phyloP scores from a whole-genome alignment of 208 protist species.

The Borovskyia barvae region DNA sequence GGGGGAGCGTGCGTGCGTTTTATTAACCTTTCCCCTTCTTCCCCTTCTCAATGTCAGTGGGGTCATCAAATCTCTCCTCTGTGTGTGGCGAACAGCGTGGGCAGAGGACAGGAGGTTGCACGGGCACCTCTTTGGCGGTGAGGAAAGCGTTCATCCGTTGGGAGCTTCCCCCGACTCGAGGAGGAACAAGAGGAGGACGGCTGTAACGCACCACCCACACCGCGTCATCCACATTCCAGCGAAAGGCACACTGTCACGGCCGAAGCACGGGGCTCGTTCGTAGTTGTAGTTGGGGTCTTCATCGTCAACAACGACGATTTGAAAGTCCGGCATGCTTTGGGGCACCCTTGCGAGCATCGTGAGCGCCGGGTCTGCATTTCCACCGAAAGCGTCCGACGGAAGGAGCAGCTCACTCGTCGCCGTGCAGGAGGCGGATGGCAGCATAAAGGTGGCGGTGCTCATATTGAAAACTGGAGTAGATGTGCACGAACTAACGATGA shows the following conservation, averaged over 20 bases:
- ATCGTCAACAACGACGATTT: conserved; percentile 50
- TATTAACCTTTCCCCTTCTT: too few relatives aligned
- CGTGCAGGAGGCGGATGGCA: conserved; percentile 12
- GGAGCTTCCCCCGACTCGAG: too few relatives aligned
- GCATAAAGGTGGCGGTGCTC: conserved; percentile 7
- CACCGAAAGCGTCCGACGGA: conserved; percentile 30
- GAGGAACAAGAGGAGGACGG: conserved; percentile 2
- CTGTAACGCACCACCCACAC: too few relatives aligned
- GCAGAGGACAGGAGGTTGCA: too few relatives aligned
- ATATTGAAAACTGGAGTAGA: conserved; percentile 39
- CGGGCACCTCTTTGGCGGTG: too few relatives aligned
- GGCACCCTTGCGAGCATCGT: conserved; percentile 25
- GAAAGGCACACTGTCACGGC: conserved; percentile 10
- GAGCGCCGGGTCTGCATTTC: conserved; percentile 20
- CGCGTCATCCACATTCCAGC: too few relatives aligned
- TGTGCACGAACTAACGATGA: conserved; percentile 31
- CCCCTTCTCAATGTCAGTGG: too few relatives aligned
- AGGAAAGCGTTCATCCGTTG: too few relatives aligned
- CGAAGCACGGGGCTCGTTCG: conserved; percentile 43
- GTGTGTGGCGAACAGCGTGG: too few relatives aligned
- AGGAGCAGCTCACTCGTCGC: conserved; percentile 30
- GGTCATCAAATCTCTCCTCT: too few relatives aligned
- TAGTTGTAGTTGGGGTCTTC: conserved; percentile 31
- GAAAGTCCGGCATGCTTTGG: conserved; percentile 43
- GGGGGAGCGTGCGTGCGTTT: too few relatives aligned